Percentiles rank a stretch among this genome's conserved stretches.
These are phyloP conservation scores for Plectranthus barbatus DNA, from an alignment of 257 asterid species.

Conservation along the genomic window DNA sequence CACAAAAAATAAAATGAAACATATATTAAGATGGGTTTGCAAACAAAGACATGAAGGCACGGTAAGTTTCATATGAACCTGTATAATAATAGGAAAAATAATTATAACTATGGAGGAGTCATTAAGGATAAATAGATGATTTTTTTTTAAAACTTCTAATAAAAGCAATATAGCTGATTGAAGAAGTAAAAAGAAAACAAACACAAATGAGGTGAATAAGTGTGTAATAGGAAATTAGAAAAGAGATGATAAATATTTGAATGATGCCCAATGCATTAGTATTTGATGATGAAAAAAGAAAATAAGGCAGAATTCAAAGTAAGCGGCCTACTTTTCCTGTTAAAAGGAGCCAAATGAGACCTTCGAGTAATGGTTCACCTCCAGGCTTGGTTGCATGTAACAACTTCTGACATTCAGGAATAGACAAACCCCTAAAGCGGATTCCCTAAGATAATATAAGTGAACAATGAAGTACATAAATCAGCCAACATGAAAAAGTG, in stretches of 20 bases:
- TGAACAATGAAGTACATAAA: conserved; percentile 5
- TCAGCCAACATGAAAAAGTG: no score
- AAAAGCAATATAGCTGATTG: background rate
- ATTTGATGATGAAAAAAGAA: background rate
- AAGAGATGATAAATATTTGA: background rate
- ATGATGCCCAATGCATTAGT: background rate
- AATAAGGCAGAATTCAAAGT: background rate
- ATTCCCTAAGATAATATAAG: conserved; percentile 58
- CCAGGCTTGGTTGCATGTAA: conserved; percentile 84
- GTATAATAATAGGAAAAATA: background rate
- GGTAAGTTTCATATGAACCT: background rate
- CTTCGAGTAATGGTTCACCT: conserved; percentile 98
- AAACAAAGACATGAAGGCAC: background rate
- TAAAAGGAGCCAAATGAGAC: conserved; percentile 97
- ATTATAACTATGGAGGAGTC: background rate
- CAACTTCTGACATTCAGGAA: conserved; percentile 93
- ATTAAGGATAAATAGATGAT: background rate
- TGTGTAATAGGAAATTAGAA: no score
- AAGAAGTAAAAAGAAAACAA: background rate
- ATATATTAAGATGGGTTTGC: background rate
- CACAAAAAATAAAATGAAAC: conserved; percentile 20
- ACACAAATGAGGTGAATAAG: background rate
- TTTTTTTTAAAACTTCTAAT: background rate
- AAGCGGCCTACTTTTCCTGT: conserved; percentile 75
- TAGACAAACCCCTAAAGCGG: conserved; percentile 90